Base-by-base conservation (phyloP, 805 yeast species). In the Sugiyamaella lignohabitans region DNA sequence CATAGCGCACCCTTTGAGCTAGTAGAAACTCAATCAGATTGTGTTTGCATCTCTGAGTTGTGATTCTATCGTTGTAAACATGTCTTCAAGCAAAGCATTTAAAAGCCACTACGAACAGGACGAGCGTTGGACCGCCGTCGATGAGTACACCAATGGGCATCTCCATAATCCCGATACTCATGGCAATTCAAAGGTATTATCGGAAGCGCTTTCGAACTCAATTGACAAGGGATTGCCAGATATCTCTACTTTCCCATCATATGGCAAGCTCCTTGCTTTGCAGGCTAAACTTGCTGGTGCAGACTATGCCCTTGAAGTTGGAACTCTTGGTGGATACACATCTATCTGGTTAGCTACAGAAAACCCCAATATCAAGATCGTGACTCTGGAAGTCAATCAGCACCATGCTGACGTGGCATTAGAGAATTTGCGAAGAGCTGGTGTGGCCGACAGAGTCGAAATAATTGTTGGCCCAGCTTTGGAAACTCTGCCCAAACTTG, bases 251-350 rank as follows among this genome's bases (percentile, higher is more conserved):
- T 50, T 48, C 14, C 36, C 46, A 3, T 35, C 48, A 17, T 43
- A 41, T 20, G 53, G 53, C 4, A 50, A 50, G 37, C 36, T 47
- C 19, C 43, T 50, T 4, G 37, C 40, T 19, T 20, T 50, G 11
- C 36, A 41, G 5, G 51, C 47, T n/a, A 21, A 23, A 20, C 24
- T 42, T 22, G 41, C 36, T 21, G 48, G 48, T n/a, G 53, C 48
- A 3, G 37, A 43, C 19, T 21, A 40, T 6, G 47, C 42, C 5
- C 51, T 50, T 3, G 53, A 50, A 21, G 19, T 50, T 14, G 53
- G 53, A 10, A 48, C 51, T 14, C 47, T 48, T 5, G 52, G 51
- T 3, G 56, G 54, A 17, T 53, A 41, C 36, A 42, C 50, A 11
- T 37, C 54, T 11, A 48, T 51, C 14, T 22, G 38, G 32, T 29